Base-by-base conservation (phyloP, 2,329 filamentous ascomycete genomes). In the Colletotrichum sp. region DNA sequence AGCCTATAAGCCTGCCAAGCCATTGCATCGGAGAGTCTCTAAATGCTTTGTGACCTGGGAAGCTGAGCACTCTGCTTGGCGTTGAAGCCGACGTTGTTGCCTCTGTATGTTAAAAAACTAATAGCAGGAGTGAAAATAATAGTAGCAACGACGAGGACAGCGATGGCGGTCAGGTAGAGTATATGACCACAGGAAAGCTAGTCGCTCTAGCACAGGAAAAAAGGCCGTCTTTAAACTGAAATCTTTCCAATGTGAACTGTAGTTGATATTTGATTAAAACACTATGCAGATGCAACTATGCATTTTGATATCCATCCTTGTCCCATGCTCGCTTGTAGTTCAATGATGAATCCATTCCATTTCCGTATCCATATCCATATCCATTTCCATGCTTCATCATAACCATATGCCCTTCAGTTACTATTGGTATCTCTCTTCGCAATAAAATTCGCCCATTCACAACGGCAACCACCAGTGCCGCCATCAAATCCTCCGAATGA, bases 401-500 rank as follows among this genome's bases (percentile, higher is more conserved):
- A 44, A 71, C 5, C 19, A 57, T 16, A 25, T 63, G 28, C 15
- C 32, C 59, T 22, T 67, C 16, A 67, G 36, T 19, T 34, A n/a
- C 12, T 71, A 22, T 55, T 63, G 8, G 22, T 32, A n/a, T 75
- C 70, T 27, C 66, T 74, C 32, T 28, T 77, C n/a, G 63, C 79
- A 36, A 85, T 75, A 78, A 85, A 92, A 75, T 93, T 93, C 72
- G 87, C 85, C 90, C 91, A 93, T 78, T 88, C 85, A 81, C 92
- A 93, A 82, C 85, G 87, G 80, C 92, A 93, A 2, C 92, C 92
- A 19, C 91, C 91, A 1, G 87, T 89, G 48, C 92, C 92, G 27
- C 92, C 92, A 81, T 94, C 92, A 78, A 90, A 89, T 1, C 92
- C 92, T 3, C 92, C 92, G 73, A 90, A 84, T 30, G 84, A 87